Evolutionary conservation across 2,329 filamentous ascomycete species (phyloP).

Genomic region (Periconia digitata): DNA sequence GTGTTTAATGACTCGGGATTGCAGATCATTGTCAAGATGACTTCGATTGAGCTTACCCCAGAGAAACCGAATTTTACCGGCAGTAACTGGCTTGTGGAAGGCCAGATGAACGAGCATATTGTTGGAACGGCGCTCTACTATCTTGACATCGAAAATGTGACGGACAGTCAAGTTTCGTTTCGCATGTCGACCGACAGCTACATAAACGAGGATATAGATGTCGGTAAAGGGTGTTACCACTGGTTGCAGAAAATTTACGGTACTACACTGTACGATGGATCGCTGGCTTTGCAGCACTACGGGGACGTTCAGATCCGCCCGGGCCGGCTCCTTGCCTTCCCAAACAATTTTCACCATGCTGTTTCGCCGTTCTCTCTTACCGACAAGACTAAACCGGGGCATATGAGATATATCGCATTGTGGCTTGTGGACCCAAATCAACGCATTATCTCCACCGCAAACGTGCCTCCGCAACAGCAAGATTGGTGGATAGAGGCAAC

Average conservation of each 20-base stretch:
- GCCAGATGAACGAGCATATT: slow-evolving; percentile 61
- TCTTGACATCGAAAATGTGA: slow-evolving; percentile 62
- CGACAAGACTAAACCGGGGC: slow-evolving; percentile 54
- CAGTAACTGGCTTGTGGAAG: slow-evolving; percentile 53
- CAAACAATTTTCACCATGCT: slow-evolving; percentile 43
- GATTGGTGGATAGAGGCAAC: slow-evolving; percentile 41
- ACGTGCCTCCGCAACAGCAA: slow-evolving; percentile 53
- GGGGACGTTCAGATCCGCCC: slow-evolving; percentile 51
- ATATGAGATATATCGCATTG: slow-evolving; percentile 58
- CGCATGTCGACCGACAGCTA: slow-evolving; percentile 13
- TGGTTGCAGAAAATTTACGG: slow-evolving; percentile 15
- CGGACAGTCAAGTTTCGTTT: slow-evolving; percentile 27
- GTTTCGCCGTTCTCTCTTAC: slow-evolving; percentile 48
- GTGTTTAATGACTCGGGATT: slow-evolving; percentile 29
- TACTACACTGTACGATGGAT: slow-evolving; percentile 1
- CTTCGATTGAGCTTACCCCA: slow-evolving; percentile 59
- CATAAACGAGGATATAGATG: slow-evolving; percentile 1
- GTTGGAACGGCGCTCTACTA: slow-evolving; percentile 64
- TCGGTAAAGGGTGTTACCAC: slow-evolving; percentile 6
- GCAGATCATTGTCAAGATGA: slow-evolving; percentile 65
- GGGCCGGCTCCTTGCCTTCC: slow-evolving; percentile 58
- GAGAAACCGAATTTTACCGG: slow-evolving; percentile 57
- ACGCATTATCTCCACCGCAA: slow-evolving; percentile 53
- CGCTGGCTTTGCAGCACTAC: slow-evolving; percentile 43
- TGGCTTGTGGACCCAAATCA: slow-evolving; percentile 60